Percentiles rank a stretch among this genome's conserved stretches.
Evolutionary conservation across 805 yeast genomes (phyloP).

Genomic region (Brettanomyces bruxellensis): DNA sequence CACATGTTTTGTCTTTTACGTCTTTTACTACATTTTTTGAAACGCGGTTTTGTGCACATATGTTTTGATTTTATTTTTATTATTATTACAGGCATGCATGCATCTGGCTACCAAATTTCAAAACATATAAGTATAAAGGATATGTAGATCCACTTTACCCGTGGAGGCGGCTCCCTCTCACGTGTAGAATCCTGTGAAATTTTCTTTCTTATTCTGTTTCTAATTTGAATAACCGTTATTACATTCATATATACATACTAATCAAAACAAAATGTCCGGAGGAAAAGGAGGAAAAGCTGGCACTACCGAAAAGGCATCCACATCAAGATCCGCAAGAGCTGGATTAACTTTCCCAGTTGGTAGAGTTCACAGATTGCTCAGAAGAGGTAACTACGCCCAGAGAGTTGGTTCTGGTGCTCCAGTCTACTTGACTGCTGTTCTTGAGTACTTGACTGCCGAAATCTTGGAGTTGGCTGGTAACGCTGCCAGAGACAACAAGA

Average conservation of each 20-base stretch:
- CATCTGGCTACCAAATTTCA: too few species aligned
- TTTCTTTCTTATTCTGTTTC: not conserved
- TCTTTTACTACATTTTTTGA: too few species aligned
- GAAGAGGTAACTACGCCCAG: conserved; percentile 97
- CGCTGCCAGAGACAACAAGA: conserved; percentile 98
- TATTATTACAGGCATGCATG: too few species aligned
- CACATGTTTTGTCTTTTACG: too few species aligned
- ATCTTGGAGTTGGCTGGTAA: conserved; percentile 97
- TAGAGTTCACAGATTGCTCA: conserved; percentile 93
- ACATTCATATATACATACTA: not conserved
- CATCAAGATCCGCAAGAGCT: conserved; percentile 97
- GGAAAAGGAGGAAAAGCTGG: conserved; percentile 94
- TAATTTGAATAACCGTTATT: not conserved
- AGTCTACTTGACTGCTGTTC: conserved; percentile 92
- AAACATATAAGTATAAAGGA: too few species aligned
- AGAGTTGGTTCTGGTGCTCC: conserved; percentile 99
- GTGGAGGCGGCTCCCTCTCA: too few species aligned
- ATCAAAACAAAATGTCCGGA: conserved; percentile 38
- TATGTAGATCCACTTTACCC: too few species aligned
- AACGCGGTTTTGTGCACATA: too few species aligned
- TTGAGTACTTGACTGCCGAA: conserved; percentile 97
- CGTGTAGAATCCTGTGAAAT: too few species aligned
- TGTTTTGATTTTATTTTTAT: too few species aligned
- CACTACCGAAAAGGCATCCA: conserved; percentile 88
- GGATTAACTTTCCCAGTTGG: conserved; percentile 99